Evolutionary conservation across 495 filamentous ascomycete species (phyloP), one percentile per base, ranked within the genome.

Genomic region (Podospora australis): DNA sequence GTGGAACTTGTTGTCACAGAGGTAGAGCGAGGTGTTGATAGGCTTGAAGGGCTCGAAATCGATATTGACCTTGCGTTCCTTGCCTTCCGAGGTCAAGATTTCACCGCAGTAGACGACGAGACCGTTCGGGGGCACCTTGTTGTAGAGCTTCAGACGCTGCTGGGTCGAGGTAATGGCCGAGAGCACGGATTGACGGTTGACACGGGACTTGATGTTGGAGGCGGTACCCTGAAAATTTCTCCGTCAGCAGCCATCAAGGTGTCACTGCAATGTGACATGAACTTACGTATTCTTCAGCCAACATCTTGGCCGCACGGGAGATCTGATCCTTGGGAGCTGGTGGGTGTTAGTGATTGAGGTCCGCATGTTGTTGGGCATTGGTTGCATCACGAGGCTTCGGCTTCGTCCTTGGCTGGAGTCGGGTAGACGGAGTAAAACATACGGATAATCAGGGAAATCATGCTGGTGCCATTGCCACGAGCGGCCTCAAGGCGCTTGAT

Each of bases 1-100:
- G 65, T 98, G 92, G 73, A 98, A 98, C 62, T 98, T 98, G 75
- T 98, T 98, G 77, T 98, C 92, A 74, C 92, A 98, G 22, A 98
- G 83, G 67, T 98, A 98, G 7, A 98, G 81, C 8, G 92, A 98
- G 4, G 92, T 98, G 70, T 98, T 98, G 80, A 98, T 97, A 17
- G 92, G 91, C 76, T 97, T 98, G 78, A 98, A 98, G 11, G 92
- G 92, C 65, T 98, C 92, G 63, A 98, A 98, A 60, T 97, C 94
- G 64, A 97, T 97, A 70, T 97, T 98, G 72, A 98, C 92, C 77
- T 95, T 97, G 52, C 92, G 79, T 69, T 98, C 92, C 68, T 98
- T 98, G 67, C 92, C 92, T 74, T 98, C 92, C 7, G 83, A 84
- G 13, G 92, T 98, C 73, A 98, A 89, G 66, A 98, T 96, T 95